Conservation (phyloP, 2,329 filamentous ascomycete genomes). For the Diaporthe humulicola region DNA sequence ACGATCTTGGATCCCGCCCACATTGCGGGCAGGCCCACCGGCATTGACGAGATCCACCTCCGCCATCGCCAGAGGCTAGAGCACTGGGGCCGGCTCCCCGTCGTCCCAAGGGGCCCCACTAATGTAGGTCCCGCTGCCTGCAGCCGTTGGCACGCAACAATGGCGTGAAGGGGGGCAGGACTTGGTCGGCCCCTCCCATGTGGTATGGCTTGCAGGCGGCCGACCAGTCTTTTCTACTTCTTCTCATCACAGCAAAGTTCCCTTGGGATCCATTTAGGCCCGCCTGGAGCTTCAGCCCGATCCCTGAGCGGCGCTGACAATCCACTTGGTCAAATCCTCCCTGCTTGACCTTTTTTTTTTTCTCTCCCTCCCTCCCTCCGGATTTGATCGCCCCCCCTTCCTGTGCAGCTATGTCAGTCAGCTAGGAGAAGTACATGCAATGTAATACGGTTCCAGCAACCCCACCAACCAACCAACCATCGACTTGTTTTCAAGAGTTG, state of each 20-base stretch:
- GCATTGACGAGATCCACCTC: constrained; percentile 32
- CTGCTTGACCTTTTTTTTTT: neutral
- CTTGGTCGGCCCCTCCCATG: constrained; percentile 3
- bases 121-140: constrained; percentile 32
- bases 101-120: constrained; percentile 22
- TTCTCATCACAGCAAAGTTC: neutral
- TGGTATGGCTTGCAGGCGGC: constrained; percentile 22
- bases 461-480: neutral
- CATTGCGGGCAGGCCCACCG: constrained; percentile 26
- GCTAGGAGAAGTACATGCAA: constrained; percentile 1
- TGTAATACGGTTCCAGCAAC: constrained; percentile 1
- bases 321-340: constrained; percentile 13
- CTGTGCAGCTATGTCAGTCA: neutral
- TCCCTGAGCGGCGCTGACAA: constrained; percentile 13
- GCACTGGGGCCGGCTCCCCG: constrained; percentile 4
- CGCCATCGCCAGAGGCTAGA: constrained; percentile 22
- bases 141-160: constrained; percentile 12
- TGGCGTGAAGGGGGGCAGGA: constrained; percentile 19
- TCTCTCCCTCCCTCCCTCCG: no score
- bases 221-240: constrained; percentile 2
- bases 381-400: neutral
- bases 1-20: constrained; percentile 27
- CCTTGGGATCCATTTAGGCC: constrained; percentile 12
- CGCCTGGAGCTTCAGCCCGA: constrained; percentile 19
- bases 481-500: neutral